phyloP scores from a whole-genome alignment of 495 filamentous ascomycete species.

The Pyronema omphalodes region DNA sequence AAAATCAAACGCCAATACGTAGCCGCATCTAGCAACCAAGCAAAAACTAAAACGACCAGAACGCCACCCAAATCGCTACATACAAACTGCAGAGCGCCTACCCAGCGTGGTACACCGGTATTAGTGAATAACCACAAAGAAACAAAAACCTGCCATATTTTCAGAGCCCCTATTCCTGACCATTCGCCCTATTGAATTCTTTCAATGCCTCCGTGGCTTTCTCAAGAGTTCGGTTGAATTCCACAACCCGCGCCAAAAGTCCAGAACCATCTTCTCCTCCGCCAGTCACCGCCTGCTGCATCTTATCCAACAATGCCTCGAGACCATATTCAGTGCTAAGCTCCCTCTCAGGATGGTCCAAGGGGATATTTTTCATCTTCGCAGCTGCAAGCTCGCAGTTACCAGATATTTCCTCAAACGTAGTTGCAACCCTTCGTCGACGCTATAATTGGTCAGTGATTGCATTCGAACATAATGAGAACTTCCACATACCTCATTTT shows the following conservation, averaged over 20 bases:
- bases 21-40: too few relatives aligned
- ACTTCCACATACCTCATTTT: conserved; percentile 7
- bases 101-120: background rate
- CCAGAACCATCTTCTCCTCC: conserved; percentile 13
- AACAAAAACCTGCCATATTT: background rate
- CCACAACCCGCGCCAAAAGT: conserved; percentile 12
- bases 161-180: background rate
- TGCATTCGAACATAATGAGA: background rate
- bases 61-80: background rate
- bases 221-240: conserved; percentile 19
- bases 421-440: conserved; percentile 11
- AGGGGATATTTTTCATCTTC: conserved; percentile 4
- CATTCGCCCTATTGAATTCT: conserved; percentile 6
- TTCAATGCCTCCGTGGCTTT: conserved; percentile 10
- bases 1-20: too few relatives aligned
- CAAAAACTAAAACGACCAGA: too few relatives aligned
- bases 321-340: conserved; percentile 6
- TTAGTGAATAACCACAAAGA: background rate
- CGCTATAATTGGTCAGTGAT: background rate
- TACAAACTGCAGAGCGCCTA: too few relatives aligned
- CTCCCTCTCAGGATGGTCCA: background rate
- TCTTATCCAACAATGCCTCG: conserved; percentile 10
- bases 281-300: conserved; percentile 13
- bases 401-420: conserved; percentile 17
- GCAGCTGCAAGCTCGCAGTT: conserved; percentile 11